Conservation (phyloP, 352 stramenopile species). For the Halophytophthora polymorphica region DNA sequence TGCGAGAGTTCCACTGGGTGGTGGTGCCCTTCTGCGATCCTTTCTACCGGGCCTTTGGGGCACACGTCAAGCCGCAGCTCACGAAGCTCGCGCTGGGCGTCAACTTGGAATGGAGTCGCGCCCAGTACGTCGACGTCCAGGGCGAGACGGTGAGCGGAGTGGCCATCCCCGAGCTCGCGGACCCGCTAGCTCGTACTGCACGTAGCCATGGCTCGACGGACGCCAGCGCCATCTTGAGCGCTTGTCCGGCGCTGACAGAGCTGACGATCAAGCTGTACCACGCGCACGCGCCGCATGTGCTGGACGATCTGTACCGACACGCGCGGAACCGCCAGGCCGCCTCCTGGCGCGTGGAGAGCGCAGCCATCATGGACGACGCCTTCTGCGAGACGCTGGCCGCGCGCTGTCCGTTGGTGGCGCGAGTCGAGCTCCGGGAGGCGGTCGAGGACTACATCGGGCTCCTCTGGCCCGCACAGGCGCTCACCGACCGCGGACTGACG, state of each 20-base stretch:
- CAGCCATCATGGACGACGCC: too few relatives aligned
- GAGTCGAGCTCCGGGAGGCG: too few relatives aligned
- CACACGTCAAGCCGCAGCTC: conserved; percentile 19
- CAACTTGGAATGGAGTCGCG: conserved; percentile 26
- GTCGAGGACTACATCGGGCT: too few relatives aligned
- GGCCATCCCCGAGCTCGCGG: neutral
- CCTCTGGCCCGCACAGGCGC: too few relatives aligned
- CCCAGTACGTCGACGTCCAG: conserved; percentile 10
- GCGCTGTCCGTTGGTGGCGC: too few relatives aligned
- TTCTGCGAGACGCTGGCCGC: too few relatives aligned
- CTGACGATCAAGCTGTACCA: conserved; percentile 42
- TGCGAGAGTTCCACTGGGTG: conserved; percentile 21
- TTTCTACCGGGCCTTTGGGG: conserved; percentile 23
- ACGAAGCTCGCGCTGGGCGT: conserved; percentile 13
- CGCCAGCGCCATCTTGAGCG: conserved; percentile 23
- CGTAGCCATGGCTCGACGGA: conserved; percentile 28
- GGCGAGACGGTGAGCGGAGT: neutral
- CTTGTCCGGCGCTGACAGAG: conserved; percentile 31
- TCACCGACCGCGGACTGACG: too few relatives aligned
- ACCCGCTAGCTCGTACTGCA: neutral
- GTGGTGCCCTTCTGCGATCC: conserved; percentile 14
- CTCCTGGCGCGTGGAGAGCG: too few relatives aligned
- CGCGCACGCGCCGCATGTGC: too few relatives aligned
- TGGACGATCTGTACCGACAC: too few relatives aligned
- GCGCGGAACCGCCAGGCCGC: too few relatives aligned